These are phyloP conservation scores for Ailanthus altissimus DNA, from an alignment of 345 rosid genomes.

Conservation along the genomic window DNA sequence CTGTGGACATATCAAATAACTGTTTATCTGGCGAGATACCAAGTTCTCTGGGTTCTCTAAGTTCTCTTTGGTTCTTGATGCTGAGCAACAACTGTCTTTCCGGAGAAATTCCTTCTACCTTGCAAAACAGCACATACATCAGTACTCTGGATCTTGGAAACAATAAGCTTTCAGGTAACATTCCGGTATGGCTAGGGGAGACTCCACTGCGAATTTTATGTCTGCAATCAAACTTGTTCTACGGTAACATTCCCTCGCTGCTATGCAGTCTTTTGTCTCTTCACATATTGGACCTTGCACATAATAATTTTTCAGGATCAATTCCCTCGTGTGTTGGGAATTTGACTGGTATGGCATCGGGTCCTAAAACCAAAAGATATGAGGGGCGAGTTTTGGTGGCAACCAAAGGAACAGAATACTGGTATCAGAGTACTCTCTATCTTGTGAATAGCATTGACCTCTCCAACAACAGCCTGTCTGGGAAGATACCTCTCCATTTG, in stretches of 20 bases:
- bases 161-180: constrained; percentile 6
- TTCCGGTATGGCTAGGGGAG: constrained; percentile 18
- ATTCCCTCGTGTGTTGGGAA: constrained; percentile 12
- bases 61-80: background rate
- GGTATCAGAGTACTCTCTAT: background rate
- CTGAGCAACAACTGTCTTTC: constrained; percentile 13
- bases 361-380: background rate
- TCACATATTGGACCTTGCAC: constrained; percentile 20
- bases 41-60: background rate
- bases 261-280: constrained; percentile 15
- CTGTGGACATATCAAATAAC: constrained; percentile 2
- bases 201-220: background rate
- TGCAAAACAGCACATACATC: constrained; percentile 1
- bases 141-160: constrained; percentile 17
- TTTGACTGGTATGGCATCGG: constrained; percentile 8
- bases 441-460: constrained; percentile 23
- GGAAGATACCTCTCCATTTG: constrained; percentile 23
- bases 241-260: background rate
- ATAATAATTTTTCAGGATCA: constrained; percentile 2
- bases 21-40: background rate
- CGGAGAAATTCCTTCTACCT: constrained; percentile 10
- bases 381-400: constrained; percentile 10
- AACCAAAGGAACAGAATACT: background rate
- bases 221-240: background rate
- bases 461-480: constrained; percentile 14